phyloP scores from a whole-genome alignment of 2,329 filamentous ascomycete genomes.

The Penicillium sp. region DNA sequence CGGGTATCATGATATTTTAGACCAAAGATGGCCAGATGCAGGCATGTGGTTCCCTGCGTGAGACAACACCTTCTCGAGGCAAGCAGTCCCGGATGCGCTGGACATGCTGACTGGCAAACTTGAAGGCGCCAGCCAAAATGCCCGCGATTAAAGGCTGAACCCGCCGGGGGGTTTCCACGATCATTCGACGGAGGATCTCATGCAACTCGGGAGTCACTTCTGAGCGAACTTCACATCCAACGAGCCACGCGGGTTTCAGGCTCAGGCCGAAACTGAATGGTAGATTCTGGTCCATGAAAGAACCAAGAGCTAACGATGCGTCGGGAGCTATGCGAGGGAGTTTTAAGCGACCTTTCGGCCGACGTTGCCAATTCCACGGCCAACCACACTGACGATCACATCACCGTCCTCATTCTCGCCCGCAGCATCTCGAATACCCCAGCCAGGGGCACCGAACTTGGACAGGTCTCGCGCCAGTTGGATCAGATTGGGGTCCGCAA shows the following conservation, averaged over 20 bases:
- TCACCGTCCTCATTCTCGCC: slow-evolving; percentile 64
- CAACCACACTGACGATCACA: slow-evolving; percentile 86
- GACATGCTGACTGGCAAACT: background rate
- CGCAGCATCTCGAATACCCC: slow-evolving; percentile 78
- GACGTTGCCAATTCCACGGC: slow-evolving; percentile 89
- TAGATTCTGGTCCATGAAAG: background rate
- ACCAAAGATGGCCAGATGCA: background rate
- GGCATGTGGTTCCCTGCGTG: background rate
- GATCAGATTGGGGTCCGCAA: slow-evolving; percentile 78
- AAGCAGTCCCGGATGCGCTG: background rate
- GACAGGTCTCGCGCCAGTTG: slow-evolving; percentile 79
- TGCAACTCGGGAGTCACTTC: background rate
- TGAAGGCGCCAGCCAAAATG: background rate
- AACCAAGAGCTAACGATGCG: slow-evolving; percentile 1
- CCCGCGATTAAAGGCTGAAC: background rate
- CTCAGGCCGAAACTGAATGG: background rate
- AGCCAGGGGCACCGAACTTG: slow-evolving; percentile 85
- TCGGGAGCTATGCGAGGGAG: slow-evolving; percentile 1
- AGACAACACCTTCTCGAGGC: background rate
- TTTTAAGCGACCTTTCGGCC: slow-evolving; percentile 77
- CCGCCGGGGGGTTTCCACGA: background rate
- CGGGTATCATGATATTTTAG: slow-evolving; percentile 5
- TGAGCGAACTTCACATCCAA: background rate
- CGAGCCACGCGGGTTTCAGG: background rate
- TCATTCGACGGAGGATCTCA: background rate